A percentile compares a stretch with the other conserved stretches of the same genome.
Conservation (phyloP, 805 yeast species). For the Scheffersomyces spartinae region DNA sequence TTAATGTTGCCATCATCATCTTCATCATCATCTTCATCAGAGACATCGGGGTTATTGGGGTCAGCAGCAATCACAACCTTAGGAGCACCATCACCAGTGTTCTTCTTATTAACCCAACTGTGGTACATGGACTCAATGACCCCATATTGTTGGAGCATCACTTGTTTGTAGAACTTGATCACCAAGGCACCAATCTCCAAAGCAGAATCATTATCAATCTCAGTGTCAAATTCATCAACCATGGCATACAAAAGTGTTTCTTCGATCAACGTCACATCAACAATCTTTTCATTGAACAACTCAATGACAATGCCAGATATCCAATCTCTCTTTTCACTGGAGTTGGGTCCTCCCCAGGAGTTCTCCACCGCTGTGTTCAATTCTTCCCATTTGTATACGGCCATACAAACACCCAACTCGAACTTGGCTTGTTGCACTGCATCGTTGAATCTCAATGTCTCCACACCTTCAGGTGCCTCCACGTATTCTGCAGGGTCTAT, state of each 20-base stretch:
- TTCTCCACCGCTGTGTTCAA: conserved; percentile 81
- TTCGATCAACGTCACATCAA: conserved; percentile 73
- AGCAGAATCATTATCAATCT: conserved; percentile 84
- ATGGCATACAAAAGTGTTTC: conserved; percentile 78
- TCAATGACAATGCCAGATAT: conserved; percentile 73
- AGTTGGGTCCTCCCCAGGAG: conserved; percentile 92
- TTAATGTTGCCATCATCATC: conserved; percentile 28
- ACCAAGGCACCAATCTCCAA: conserved; percentile 59
- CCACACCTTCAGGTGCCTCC: conserved; percentile 34
- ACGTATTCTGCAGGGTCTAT: conserved; percentile 42
- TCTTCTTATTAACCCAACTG: conserved; percentile 46
- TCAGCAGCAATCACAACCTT: conserved; percentile 43
- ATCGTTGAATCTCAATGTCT: conserved; percentile 33
- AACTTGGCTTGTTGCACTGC: conserved; percentile 72
- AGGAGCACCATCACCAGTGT: conserved; percentile 12
- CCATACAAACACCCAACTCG: conserved; percentile 89
- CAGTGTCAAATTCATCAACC: conserved; percentile 89
- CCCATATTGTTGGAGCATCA: conserved; percentile 38
- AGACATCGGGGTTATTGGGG: conserved; percentile 49
- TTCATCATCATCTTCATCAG: conserved; percentile 33
- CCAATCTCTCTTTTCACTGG: conserved; percentile 93
- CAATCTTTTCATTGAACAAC: conserved; percentile 52
- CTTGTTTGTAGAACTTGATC: conserved; percentile 54
- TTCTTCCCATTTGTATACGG: conserved; percentile 84
- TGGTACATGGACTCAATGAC: conserved; percentile 49